A percentile compares a stretch with the other conserved stretches of the same genome.
Conservation (phyloP, 352 stramenopile species). For the Elongisporangium senticosum region DNA sequence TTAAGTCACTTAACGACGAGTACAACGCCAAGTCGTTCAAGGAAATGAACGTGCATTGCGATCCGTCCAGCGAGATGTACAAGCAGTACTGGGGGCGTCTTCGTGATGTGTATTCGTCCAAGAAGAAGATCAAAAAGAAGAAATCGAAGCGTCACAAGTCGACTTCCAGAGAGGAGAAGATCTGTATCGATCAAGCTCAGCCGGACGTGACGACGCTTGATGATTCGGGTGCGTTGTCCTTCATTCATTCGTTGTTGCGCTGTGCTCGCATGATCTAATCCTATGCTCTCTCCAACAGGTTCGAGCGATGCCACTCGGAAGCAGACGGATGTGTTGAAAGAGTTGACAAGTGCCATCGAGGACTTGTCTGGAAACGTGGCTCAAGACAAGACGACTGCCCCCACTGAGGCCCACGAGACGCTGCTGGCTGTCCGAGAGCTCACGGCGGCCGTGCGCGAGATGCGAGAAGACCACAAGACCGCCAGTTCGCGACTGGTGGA, state of each 20-base stretch:
- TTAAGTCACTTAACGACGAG: conserved; percentile 65
- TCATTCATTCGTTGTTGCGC: background rate
- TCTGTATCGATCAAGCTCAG: background rate
- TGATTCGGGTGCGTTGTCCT: conserved; percentile 23
- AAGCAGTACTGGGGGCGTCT: conserved; percentile 61
- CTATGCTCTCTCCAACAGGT: conserved; percentile 8
- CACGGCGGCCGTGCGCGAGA: conserved; percentile 38
- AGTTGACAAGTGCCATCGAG: conserved; percentile 51
- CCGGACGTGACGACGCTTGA: conserved; percentile 21
- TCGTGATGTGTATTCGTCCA: conserved; percentile 38
- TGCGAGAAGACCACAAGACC: conserved; percentile 37
- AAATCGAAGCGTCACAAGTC: conserved; percentile 8
- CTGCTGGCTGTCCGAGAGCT: conserved; percentile 26
- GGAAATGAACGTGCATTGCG: conserved; percentile 12
- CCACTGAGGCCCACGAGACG: conserved; percentile 18
- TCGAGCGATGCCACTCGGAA: conserved; percentile 32
- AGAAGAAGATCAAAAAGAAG: conserved; percentile 15
- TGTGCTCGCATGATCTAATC: background rate
- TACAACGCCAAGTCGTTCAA: conserved; percentile 36
- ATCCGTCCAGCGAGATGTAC: conserved; percentile 37
- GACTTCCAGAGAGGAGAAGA: background rate
- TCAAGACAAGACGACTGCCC: conserved; percentile 39
- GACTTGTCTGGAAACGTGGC: conserved; percentile 46
- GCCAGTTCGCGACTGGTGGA: conserved; percentile 44
- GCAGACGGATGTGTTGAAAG: conserved; percentile 1